A percentile compares a stretch with the other conserved stretches of the same genome.
phyloP scores from a whole-genome alignment of 345 rosid genomes.

The Lagerstroemia speciosa region DNA sequence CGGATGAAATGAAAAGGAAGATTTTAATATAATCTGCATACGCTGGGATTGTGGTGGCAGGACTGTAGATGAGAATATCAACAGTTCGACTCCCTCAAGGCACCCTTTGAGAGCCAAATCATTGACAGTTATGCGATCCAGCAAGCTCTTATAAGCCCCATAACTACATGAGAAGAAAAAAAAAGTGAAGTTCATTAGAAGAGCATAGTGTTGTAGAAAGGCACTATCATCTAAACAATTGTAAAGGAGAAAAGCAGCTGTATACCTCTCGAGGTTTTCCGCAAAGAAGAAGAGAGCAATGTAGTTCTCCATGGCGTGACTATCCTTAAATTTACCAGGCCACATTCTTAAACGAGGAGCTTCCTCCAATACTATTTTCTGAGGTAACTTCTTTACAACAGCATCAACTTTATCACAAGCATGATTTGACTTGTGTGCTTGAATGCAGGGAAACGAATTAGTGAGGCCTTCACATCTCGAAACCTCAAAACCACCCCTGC shows the following conservation, averaged over 20 bases:
- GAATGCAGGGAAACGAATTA: constrained; percentile 26
- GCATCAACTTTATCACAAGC: constrained; percentile 27
- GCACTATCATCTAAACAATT: not conserved
- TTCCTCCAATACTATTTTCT: constrained; percentile 34
- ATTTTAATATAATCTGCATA: constrained; percentile 17
- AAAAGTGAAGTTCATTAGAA: not conserved
- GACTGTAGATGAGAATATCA: constrained; percentile 38
- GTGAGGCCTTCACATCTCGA: constrained; percentile 16
- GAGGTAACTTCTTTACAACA: constrained; percentile 28
- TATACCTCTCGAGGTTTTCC: constrained; percentile 37
- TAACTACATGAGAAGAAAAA: constrained; percentile 27
- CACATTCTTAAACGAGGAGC: constrained; percentile 30
- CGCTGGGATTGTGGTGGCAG: constrained; percentile 40
- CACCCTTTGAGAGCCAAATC: constrained; percentile 43
- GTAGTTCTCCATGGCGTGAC: constrained; percentile 31
- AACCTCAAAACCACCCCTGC: constrained; percentile 47
- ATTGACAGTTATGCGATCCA: constrained; percentile 33
- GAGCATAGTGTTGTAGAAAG: not conserved
- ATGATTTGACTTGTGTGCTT: constrained; percentile 32
- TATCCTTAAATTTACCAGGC: constrained; percentile 34
- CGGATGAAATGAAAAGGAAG: not conserved
- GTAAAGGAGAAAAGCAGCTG: not conserved
- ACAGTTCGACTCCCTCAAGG: constrained; percentile 33
- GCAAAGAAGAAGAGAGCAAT: constrained; percentile 54
- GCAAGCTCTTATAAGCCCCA: constrained; percentile 29